phyloP scores from a whole-genome alignment of 208 protist genomes.

The Histomonas meleagridis region DNA sequence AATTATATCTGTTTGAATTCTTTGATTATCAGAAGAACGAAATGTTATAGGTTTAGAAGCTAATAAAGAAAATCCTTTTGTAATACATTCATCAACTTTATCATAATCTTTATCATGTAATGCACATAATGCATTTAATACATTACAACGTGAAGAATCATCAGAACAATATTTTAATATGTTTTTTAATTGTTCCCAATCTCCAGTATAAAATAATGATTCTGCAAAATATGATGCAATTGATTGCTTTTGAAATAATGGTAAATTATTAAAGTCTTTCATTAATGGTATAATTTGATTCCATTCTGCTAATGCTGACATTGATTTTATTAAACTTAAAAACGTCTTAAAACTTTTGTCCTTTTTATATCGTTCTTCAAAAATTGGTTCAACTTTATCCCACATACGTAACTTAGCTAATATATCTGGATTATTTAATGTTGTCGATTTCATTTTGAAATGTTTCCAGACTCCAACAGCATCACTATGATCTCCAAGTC shows the following conservation, averaged over 20 bases:
- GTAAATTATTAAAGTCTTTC: neutral
- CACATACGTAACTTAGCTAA: neutral
- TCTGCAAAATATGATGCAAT: neutral
- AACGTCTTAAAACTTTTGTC: neutral
- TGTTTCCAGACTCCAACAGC: neutral
- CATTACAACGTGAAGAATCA: neutral
- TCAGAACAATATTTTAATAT: neutral
- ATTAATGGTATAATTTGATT: neutral
- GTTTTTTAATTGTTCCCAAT: neutral
- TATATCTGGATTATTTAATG: neutral
- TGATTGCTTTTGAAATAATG: neutral
- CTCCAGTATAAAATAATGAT: neutral
- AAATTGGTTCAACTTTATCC: conserved; percentile 20
- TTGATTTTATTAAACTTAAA: neutral
- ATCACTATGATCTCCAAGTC: neutral
- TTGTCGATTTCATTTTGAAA: neutral
- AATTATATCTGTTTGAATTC: neutral
- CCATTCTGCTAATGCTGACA: neutral
- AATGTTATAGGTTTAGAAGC: neutral
- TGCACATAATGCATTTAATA: neutral
- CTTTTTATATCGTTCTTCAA: neutral
- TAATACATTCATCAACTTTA: neutral
- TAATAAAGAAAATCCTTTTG: neutral
- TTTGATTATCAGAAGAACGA: neutral
- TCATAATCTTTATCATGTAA: neutral